Evolutionary conservation across 2,329 filamentous ascomycete genomes (phyloP), one percentile per base, ranked within the genome.

Genomic region (Zymoseptoria tritici): DNA sequence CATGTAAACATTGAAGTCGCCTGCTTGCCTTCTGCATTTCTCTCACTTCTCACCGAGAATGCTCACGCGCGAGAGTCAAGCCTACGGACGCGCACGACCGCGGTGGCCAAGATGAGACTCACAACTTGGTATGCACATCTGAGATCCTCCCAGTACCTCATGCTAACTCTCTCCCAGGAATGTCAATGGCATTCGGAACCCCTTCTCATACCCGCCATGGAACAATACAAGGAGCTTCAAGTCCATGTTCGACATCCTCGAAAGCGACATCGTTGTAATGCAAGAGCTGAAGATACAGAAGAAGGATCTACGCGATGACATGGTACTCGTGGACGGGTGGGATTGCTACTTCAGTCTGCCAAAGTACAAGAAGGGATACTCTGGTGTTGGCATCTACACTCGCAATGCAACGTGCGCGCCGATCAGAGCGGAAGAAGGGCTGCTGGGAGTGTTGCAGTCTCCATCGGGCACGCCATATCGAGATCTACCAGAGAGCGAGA

Each of bases 261-360:
- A 94, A 72, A 86, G 92, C 57, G 94, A 99, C 73, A 94, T 99
- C 64, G 85, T 97, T 19, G 82, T 97, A 60, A 91, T 97, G 79
- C 94, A 99, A 74, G 94, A 97, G 75, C 87, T 91, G 51, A 99
- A 97, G 76, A 97, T 97, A 49, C 94, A 97, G 72, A 83, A 88
- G 59, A 96, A 96, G 72, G 92, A 97, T 67, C 79, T 99, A 1
- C 83, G 81, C 49, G 94, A 97, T 80, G 94, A 97, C 68, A 97
- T 97, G 91, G 92, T 97, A 9, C 79, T 97, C 36, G 85, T 97
- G 0, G 86, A 90, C 0, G 94, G 94, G 11, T 99, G 93, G 93
- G 94, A 99, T 72, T 92, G 92, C 65, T 96, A 88, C 76, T 97
- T 97, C 76, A 97, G 91, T 72, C 79, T 99, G 22, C 94, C 94